A percentile compares a stretch with the other conserved stretches of the same genome.
phyloP scores from a whole-genome alignment of 306 rosid genomes.

The Lathyrus tuberosus region DNA sequence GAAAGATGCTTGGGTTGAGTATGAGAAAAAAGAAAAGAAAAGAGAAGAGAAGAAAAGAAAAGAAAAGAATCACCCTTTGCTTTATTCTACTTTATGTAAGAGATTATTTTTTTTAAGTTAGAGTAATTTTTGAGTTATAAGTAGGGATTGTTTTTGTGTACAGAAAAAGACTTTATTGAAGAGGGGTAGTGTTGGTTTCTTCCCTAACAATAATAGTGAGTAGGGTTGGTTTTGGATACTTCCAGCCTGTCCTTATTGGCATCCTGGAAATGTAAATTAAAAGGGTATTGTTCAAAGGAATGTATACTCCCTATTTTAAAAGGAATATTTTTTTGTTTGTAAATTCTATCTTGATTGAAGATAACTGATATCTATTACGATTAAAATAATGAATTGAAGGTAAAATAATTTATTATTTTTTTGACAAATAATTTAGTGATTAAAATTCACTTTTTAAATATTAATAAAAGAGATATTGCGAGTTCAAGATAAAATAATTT shows the following conservation, averaged over 20 bases:
- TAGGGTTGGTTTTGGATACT: conserved; percentile 79
- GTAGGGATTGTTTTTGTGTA: conserved; percentile 35
- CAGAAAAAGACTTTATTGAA: conserved; percentile 55
- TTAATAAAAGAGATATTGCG: no score
- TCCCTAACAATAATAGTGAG: conserved; percentile 62
- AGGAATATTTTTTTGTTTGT: no score
- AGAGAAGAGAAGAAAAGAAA: not conserved
- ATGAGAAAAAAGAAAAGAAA: no score
- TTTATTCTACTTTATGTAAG: conserved; percentile 58
- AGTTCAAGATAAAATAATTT: no score
- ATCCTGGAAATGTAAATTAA: conserved; percentile 48
- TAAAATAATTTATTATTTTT: no score
- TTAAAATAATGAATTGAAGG: no score
- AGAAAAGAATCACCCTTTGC: conserved; percentile 42
- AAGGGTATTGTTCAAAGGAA: conserved; percentile 23
- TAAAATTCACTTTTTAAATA: no score
- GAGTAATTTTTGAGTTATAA: not conserved
- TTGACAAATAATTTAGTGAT: no score
- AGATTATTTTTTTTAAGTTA: conserved; percentile 25
- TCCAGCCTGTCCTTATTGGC: conserved; percentile 78
- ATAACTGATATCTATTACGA: no score
- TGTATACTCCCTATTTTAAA: no score
- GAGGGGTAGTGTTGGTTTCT: conserved; percentile 45
- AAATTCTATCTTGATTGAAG: no score
- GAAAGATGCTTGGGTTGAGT: conserved; percentile 59